These are phyloP conservation scores for Sarcodon aspratus DNA, from an alignment of 768 basidiomycete genomes.

Conservation along the genomic window DNA sequence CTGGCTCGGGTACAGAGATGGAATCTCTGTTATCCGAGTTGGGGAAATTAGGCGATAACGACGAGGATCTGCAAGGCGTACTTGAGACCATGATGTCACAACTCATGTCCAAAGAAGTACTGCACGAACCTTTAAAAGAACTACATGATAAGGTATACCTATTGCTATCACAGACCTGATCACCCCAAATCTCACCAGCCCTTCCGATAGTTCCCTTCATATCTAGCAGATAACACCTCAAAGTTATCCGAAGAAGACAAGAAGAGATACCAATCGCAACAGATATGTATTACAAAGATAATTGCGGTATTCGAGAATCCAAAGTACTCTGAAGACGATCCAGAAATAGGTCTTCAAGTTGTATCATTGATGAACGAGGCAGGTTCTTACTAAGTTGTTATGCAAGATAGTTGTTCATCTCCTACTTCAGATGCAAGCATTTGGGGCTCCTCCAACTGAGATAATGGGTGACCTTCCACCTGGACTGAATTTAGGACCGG, in stretches of 20 bases:
- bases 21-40: conserved; percentile 44
- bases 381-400: conserved; percentile 3
- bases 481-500: conserved; percentile 43
- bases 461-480: conserved; percentile 79
- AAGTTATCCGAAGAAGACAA: conserved; percentile 48
- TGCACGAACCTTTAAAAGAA: conserved; percentile 85
- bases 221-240: conserved; percentile 44
- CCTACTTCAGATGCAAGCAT: conserved; percentile 55
- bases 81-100: conserved; percentile 77
- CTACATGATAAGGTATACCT: conserved; percentile 50
- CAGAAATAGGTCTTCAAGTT: conserved; percentile 32
- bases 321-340: conserved; percentile 44
- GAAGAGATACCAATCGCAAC: conserved; percentile 54
- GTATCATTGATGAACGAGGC: conserved; percentile 73
- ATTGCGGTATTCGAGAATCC: conserved; percentile 55
- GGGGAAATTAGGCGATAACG: conserved; percentile 21
- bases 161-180: background rate
- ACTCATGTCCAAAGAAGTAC: conserved; percentile 69
- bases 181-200: background rate
- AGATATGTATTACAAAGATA: conserved; percentile 42
- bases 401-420: background rate
- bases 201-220: conserved; percentile 56
- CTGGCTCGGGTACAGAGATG: conserved; percentile 27
- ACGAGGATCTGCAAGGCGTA: conserved; percentile 46
- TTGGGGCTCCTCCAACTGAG: conserved; percentile 69